Percentiles rank a stretch among this genome's conserved stretches.
Conservation (phyloP, 257 asterid genomes). For the Solanum appendiculatum region DNA sequence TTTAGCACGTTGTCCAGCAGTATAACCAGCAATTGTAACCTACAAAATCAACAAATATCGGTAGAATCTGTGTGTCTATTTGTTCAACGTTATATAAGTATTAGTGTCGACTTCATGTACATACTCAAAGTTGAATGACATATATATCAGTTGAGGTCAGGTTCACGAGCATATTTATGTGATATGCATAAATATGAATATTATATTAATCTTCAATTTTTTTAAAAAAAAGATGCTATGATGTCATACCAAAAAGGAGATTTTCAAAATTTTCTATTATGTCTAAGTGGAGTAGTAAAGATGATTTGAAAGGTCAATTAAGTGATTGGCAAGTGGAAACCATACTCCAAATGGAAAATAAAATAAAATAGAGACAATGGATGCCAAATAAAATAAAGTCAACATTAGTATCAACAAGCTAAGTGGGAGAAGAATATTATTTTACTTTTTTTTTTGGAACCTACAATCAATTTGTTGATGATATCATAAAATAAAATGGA, state of each 20-base stretch:
- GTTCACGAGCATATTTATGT: neutral
- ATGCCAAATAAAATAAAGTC: neutral
- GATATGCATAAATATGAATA: too few relatives aligned
- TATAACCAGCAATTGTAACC: conserved; percentile 77
- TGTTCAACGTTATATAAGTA: too few relatives aligned
- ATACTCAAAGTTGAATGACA: neutral
- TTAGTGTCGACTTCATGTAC: too few relatives aligned
- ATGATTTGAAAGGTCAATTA: neutral
- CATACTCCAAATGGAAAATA: neutral
- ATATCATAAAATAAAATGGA: neutral
- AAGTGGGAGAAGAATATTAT: neutral
- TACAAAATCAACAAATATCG: neutral
- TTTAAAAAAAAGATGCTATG: neutral
- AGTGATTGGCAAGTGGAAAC: neutral
- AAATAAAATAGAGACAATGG: neutral
- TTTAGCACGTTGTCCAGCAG: conserved; percentile 91
- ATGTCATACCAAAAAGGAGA: neutral
- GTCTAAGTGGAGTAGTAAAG: neutral
- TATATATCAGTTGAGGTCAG: neutral
- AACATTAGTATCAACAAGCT: neutral
- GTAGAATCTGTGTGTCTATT: neutral
- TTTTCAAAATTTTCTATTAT: neutral
- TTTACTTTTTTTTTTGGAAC: neutral
- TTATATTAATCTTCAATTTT: too few relatives aligned
- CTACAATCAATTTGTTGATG: neutral